Conservation (phyloP, 2,329 filamentous ascomycete genomes). For the Teratosphaeriaceae sp. region DNA sequence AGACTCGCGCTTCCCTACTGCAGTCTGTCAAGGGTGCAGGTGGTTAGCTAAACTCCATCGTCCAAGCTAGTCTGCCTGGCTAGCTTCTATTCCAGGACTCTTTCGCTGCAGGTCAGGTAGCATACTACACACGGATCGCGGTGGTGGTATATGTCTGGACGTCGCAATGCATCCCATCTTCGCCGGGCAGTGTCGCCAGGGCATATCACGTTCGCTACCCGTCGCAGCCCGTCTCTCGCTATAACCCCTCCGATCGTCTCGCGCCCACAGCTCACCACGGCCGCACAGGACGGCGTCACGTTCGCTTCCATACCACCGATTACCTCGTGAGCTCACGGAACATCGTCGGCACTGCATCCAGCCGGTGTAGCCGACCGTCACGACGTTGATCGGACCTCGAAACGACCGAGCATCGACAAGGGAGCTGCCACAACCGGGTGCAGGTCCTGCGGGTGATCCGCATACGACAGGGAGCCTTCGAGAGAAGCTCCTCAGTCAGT, state of each 20-base stretch:
- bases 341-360: no score
- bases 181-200: background rate
- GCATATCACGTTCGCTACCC: conserved; percentile 8
- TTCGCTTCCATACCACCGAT: no score
- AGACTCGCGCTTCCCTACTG: conserved; percentile 3
- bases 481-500: background rate
- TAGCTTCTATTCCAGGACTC: conserved; percentile 13
- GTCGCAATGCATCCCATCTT: conserved; percentile 4
- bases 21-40: background rate
- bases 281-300: background rate
- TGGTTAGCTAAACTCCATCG: conserved; percentile 5
- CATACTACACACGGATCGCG: conserved; percentile 13
- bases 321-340: no score
- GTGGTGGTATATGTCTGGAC: conserved; percentile 8
- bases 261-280: no score
- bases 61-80: conserved; percentile 11
- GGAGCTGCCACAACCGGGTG: no score
- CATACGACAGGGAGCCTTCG: no score
- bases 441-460: no score
- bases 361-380: no score
- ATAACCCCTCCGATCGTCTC: background rate
- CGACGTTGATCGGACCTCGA: no score
- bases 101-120: conserved; percentile 13
- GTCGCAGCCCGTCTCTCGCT: background rate
- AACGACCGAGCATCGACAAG: no score